Percentiles rank a stretch among this genome's conserved stretches.
Evolutionary conservation across 1,284 basidiomycete species (phyloP).

Genomic region (Inonotus hispidus): DNA sequence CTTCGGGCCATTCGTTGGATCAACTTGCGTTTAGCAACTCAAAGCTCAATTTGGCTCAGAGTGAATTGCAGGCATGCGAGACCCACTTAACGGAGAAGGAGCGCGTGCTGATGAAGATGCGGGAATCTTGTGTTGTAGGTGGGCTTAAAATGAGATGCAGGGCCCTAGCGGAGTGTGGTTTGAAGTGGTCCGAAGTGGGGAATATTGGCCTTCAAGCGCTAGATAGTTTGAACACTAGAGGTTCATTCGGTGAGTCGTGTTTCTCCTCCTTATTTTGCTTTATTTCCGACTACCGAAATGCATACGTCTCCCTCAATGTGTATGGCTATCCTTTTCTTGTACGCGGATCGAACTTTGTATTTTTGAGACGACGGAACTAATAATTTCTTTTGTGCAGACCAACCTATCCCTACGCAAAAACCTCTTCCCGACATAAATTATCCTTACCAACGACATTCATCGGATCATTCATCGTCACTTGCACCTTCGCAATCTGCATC

Average conservation of each 20-base stretch:
- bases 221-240: conserved; percentile 22
- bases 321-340: neutral
- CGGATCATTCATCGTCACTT: conserved; percentile 44
- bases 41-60: conserved; percentile 62
- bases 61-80: conserved; percentile 74
- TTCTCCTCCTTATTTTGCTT: neutral
- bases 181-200: conserved; percentile 60
- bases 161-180: conserved; percentile 62
- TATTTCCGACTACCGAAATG: neutral
- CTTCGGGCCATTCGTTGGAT: conserved; percentile 29
- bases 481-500: conserved; percentile 66
- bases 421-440: conserved; percentile 10
- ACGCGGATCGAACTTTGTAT: neutral
- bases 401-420: conserved; percentile 5
- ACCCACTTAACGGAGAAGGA: conserved; percentile 64
- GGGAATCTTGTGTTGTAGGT: conserved; percentile 47
- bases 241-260: neutral
- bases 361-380: neutral
- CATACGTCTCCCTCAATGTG: neutral
- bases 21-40: conserved; percentile 27
- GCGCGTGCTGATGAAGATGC: conserved; percentile 47
- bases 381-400: neutral
- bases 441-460: conserved; percentile 25
- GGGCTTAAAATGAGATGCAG: conserved; percentile 56
- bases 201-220: conserved; percentile 46